These are phyloP conservation scores for Saccharomycopsis malanga DNA, from an alignment of 805 yeast genomes.

Conservation along the genomic window DNA sequence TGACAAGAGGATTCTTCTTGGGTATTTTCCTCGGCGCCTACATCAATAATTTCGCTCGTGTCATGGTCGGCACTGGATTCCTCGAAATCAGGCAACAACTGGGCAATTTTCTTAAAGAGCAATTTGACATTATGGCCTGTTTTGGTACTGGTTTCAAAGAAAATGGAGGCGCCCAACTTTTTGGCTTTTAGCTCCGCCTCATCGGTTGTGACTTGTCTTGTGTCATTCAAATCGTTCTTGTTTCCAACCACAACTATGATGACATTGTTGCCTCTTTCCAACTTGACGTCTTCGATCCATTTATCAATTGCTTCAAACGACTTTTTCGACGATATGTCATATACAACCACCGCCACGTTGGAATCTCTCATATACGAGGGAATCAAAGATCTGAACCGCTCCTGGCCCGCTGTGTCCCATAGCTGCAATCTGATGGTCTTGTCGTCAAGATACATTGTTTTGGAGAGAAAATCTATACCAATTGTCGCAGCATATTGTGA, in stretches of 20 bases:
- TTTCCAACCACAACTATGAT: slow-evolving; percentile 88
- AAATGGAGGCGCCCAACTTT: slow-evolving; percentile 65
- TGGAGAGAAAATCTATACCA: slow-evolving; percentile 91
- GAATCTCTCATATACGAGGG: slow-evolving; percentile 95
- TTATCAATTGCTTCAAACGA: slow-evolving; percentile 77
- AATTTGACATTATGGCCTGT: slow-evolving; percentile 91
- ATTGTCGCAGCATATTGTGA: slow-evolving; percentile 95
- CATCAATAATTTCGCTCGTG: slow-evolving; percentile 38
- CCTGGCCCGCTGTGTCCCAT: slow-evolving; percentile 99
- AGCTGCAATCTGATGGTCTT: slow-evolving; percentile 90
- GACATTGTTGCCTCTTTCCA: slow-evolving; percentile 87
- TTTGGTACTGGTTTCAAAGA: slow-evolving; percentile 91
- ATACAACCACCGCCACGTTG: slow-evolving; percentile 94
- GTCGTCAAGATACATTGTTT: slow-evolving; percentile 93
- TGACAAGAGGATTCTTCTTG: slow-evolving; percentile 35
- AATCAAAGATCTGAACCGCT: slow-evolving; percentile 86
- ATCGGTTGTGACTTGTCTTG: slow-evolving; percentile 72
- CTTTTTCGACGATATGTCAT: slow-evolving; percentile 83
- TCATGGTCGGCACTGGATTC: slow-evolving; percentile 23
- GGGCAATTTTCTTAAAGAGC: slow-evolving; percentile 85
- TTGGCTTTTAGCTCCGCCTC: slow-evolving; percentile 80
- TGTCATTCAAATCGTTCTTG: slow-evolving; percentile 73
- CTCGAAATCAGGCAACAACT: slow-evolving; percentile 75
- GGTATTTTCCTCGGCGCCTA: slow-evolving; percentile 31
- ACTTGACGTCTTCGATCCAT: slow-evolving; percentile 93